Evolutionary conservation across 2,329 filamentous ascomycete species (phyloP), one percentile per base, ranked within the genome.

Genomic region (Dactylonectria macrodidyma): DNA sequence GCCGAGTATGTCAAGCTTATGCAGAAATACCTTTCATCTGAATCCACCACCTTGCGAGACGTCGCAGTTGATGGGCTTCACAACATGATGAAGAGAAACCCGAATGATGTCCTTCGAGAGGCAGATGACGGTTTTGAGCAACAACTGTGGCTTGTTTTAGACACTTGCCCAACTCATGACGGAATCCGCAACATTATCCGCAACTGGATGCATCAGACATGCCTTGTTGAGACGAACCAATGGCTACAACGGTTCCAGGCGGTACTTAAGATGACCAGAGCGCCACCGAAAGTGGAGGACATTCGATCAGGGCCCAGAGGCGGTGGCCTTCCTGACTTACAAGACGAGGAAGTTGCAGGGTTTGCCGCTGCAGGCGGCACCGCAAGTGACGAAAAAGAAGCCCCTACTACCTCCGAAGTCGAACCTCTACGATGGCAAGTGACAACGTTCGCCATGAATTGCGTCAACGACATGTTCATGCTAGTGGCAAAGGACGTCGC

Each of bases 351-450:
- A 79, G 95, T 97, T 41, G 96, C 96, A 59, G 96, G 96, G 0
- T 98, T 99, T 77, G 95, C 95, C 36, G 89, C 91, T n/a, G 91
- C 92, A 1, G 87, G 87, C 33, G 91, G 90, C 30, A 88, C 85
- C 3, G 84, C 81, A 5, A 89, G 88, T 56, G 88, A 92, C 57
- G 86, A 88, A 46, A 89, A 90, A 52, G 81, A 85, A 26, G 78
- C 79, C 7, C 80, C 82, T 62, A 83, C 82, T 30, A 70, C 77
- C 26, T 83, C 91, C 9, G 91, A 95, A 22, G 95, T 97, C 75
- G 96, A 99, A 79, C 89, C 96, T 14, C 85, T 99, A 68, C 91
- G 95, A 73, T 99, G 96, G 96, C 96, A 99, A 80, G 95, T 97
- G 7, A 91, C 94, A 38, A 95, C 95, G 1, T 98, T 98, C 81